Base-by-base conservation (phyloP, 2,329 filamentous ascomycete genomes). In the Geosmithia morbida region DNA sequence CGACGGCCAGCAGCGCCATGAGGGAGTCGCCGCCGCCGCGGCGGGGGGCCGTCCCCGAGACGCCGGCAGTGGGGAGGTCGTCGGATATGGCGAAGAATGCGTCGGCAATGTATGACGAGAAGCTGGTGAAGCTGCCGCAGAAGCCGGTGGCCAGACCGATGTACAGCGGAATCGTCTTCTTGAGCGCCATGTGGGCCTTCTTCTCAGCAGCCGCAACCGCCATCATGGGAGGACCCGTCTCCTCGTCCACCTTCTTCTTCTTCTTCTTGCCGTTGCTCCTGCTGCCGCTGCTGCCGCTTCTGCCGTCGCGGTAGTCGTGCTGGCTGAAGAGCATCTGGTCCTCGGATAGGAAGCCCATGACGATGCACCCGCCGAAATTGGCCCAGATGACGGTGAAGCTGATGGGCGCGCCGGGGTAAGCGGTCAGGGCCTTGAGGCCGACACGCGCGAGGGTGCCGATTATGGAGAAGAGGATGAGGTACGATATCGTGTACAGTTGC, bases 131-230 rank as follows among this genome's bases (percentile, higher is more conserved):
- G 53, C 85, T 89, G 51, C 90, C 87, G 57, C 87, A 94, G 62
- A 92, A 92, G 11, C 85, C 90, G 0, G 85, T 94, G 0, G 86
- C 78, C 6, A 96, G 75, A 46, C 85, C 89, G 49, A 94, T 83
- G 59, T 94, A 95, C 0, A 95, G 70, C 0, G 90, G 89, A 26
- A 94, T 84, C 0, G 85, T 85, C 67, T 94, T 94, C 60, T 95
- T 95, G 26, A 71, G 66, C 5, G 79, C 70, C 39, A 74, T 61
- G 57, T 85, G 77, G 1, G 70, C 71, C 57, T 81, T 75, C 54
- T 72, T 74, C 4, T 69, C 69, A 2, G 69, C 66, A 7, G 61
- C 59, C 3, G 71, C 53, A 48, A 72, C 64, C 65, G 52, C 47
- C 49, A 47, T 49, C 17, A 41, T 48, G 6, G 43, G 51, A 29